Percentiles rank a stretch among this genome's conserved stretches.
These are phyloP conservation scores for Mucor piriformis DNA, from an alignment of 371 early-diverging fungal species.

Conservation along the genomic window DNA sequence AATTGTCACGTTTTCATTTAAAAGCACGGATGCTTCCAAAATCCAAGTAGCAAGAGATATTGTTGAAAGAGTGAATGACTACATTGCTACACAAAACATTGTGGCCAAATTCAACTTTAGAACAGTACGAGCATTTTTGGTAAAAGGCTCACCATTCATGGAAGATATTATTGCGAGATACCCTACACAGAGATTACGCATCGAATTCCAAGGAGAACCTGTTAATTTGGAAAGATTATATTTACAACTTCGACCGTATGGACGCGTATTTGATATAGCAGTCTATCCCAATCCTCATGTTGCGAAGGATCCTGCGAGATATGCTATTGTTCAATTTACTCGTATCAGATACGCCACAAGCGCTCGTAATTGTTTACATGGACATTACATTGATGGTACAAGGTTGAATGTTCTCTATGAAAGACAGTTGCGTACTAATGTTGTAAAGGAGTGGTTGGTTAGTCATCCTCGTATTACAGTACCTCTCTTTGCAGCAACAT, in stretches of 20 bases:
- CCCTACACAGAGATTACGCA: constrained; percentile 66
- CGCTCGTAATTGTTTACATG: constrained; percentile 90
- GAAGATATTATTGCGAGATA: constrained; percentile 85
- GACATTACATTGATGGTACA: constrained; percentile 67
- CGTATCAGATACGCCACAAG: constrained; percentile 80
- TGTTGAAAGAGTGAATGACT: constrained; percentile 29
- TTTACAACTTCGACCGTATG: constrained; percentile 76
- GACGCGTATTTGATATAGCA: constrained; percentile 80
- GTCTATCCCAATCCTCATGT: constrained; percentile 52
- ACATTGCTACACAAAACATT: constrained; percentile 42
- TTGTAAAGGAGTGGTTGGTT: constrained; percentile 69
- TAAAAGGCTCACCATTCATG: constrained; percentile 82
- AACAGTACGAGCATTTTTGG: constrained; percentile 63
- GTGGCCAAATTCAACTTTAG: constrained; percentile 67
- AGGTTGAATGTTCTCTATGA: constrained; percentile 77
- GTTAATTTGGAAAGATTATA: constrained; percentile 69
- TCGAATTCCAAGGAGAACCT: constrained; percentile 75
- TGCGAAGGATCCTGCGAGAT: constrained; percentile 76
- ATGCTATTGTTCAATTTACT: constrained; percentile 79
- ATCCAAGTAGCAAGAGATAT: constrained; percentile 34
- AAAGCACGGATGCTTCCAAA: constrained; percentile 30
- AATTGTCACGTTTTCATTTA: constrained; percentile 43
- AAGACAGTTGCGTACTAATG: constrained; percentile 59
- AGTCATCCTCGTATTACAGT: constrained; percentile 74
- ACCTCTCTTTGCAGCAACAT: constrained; percentile 73